Evolutionary conservation across 441 rosid genomes (phyloP), one percentile per base, ranked within the genome.

Genomic region (Bruguiera hainesii): DNA sequence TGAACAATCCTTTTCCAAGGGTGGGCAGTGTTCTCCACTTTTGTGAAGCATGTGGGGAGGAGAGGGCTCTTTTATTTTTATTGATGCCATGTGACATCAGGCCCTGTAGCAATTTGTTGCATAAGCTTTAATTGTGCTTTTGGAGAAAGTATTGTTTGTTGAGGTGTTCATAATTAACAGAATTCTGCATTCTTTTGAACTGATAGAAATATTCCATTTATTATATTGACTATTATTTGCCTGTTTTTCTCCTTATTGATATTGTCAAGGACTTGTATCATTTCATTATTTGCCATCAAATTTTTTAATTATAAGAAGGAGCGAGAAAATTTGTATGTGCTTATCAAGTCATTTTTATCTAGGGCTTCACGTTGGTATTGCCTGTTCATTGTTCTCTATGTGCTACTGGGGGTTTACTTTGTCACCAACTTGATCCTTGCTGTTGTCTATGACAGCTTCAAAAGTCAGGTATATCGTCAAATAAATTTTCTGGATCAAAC

Each of bases 401-500:
- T 95, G 76, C 88, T 95, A 60, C 56, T 95, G 76, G 99, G 93
- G 9, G 95, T 95, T 79, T 95, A 95, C 86, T 95, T 91, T 30
- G 96, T 95, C 84, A 95, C 98, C 1, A 95, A 95, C 83, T 85
- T 95, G 90, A 82, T 95, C 71, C 98, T 95, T 81, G 98, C 98
- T 71, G 99, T 95, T 67, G 91, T 95, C 16, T 95, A 95, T 69
- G 97, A 95, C 73, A 88, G 97, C 83, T 95, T 95, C 78, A 95
- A 90, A 85, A 77, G 85, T 75, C 93, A 91, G 99, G 99, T 91
- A 82, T 42, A 42, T 42, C 3, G 48, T 42, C 3, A 57, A 61
- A 59, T 3, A 30, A 62, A 13, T n/a, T 49, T 25, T 10, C 37
- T 26, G 20, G 13, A 21, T 23, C 58, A 8, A 35, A 57, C 19